A percentile compares a stretch with the other conserved stretches of the same genome.
Evolutionary conservation across 2,329 filamentous ascomycete species (phyloP).

Genomic region (Colletotrichum liaoningense): DNA sequence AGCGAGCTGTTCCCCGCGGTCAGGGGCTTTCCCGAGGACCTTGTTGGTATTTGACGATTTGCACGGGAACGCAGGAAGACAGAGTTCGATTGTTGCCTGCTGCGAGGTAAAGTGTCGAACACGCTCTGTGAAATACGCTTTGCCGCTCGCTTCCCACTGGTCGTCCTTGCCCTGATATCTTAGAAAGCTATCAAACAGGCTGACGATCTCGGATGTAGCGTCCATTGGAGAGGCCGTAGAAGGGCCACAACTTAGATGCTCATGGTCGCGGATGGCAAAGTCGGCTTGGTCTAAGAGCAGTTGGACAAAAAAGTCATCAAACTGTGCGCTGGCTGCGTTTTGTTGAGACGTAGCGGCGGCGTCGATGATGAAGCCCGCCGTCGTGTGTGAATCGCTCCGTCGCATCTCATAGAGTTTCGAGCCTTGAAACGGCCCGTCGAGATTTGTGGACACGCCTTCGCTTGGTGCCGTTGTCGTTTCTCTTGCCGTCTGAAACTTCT

Average conservation of each 20-base stretch:
- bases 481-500: neutral
- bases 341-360: neutral
- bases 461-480: neutral
- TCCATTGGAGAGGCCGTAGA: neutral
- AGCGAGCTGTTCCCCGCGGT: constrained; percentile 49
- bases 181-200: constrained; percentile 41
- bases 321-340: constrained; percentile 8
- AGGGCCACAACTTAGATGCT: neutral
- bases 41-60: constrained; percentile 51
- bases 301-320: constrained; percentile 23
- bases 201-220: constrained; percentile 10
- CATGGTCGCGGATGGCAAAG: constrained; percentile 24
- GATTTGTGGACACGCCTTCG: constrained; percentile 1
- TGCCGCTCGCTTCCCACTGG: constrained; percentile 39
- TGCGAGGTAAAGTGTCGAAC: constrained; percentile 41
- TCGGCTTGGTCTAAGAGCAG: constrained; percentile 28
- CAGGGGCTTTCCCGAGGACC: constrained; percentile 45
- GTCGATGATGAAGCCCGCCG: constrained; percentile 16
- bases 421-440: constrained; percentile 8
- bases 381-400: constrained; percentile 1
- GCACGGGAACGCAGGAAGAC: constrained; percentile 53
- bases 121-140: constrained; percentile 37
- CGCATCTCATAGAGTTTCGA: constrained; percentile 23
- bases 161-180: constrained; percentile 39
- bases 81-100: constrained; percentile 40